Conservation (phyloP, 23 red algal species). For the Chondrus crispus region DNA sequence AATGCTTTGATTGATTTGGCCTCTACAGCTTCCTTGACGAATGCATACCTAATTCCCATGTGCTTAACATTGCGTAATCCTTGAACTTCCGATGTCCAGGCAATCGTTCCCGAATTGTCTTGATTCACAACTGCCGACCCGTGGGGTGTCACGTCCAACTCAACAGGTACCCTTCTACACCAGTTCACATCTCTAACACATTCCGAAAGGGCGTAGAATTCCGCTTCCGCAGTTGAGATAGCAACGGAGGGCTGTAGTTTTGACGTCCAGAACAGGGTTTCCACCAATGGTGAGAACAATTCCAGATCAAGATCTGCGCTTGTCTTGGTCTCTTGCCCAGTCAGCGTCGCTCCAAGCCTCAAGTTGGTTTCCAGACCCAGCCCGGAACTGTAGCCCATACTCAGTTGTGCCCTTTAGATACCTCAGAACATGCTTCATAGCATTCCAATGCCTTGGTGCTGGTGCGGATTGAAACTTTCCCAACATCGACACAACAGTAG, state of each 20-base stretch:
- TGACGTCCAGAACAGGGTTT: not conserved
- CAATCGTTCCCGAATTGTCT: not conserved
- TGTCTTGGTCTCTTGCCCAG: not conserved
- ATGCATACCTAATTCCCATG: too few relatives aligned
- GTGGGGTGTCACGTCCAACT: not conserved
- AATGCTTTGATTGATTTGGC: too few relatives aligned
- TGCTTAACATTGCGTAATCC: too few relatives aligned
- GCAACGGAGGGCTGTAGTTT: not conserved
- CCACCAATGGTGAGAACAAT: not conserved
- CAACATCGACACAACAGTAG: not conserved
- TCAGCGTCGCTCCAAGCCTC: not conserved
- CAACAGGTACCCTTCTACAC: not conserved
- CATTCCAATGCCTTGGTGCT: not conserved
- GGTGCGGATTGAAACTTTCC: not conserved
- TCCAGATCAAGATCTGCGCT: not conserved
- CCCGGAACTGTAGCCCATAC: too few relatives aligned
- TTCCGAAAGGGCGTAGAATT: not conserved
- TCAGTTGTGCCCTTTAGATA: too few relatives aligned
- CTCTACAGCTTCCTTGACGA: too few relatives aligned
- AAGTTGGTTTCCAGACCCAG: too few relatives aligned
- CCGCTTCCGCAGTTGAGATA: not conserved
- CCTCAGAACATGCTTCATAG: conserved; percentile 1
- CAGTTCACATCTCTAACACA: conserved; percentile 5
- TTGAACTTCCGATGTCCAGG: too few relatives aligned
- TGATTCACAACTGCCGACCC: not conserved